Conservation (phyloP, 2,329 filamentous ascomycete genomes). For the Myriosclerotinia curreyana region DNA sequence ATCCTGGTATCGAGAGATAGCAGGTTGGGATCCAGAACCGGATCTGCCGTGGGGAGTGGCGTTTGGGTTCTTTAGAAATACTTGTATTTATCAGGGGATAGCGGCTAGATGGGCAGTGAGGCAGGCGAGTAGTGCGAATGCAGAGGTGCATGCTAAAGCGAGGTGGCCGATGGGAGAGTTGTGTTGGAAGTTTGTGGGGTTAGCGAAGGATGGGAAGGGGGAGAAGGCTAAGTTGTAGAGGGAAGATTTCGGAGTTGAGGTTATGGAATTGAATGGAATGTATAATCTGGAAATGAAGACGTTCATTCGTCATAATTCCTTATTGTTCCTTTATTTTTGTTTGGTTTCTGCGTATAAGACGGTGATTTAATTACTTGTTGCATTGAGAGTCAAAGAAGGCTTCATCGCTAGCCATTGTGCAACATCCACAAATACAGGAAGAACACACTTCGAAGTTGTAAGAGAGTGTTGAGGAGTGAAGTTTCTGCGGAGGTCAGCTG, state of each 20-base stretch:
- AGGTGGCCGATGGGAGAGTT: slow-evolving; percentile 71
- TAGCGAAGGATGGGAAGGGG: slow-evolving; percentile 43
- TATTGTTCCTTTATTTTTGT: background rate
- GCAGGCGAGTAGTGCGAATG: slow-evolving; percentile 86
- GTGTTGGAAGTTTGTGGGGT: slow-evolving; percentile 70
- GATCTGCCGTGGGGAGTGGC: slow-evolving; percentile 61
- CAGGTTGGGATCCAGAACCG: slow-evolving; percentile 67
- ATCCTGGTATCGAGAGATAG: slow-evolving; percentile 63
- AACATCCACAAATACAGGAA: too few relatives aligned
- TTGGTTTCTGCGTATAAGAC: background rate
- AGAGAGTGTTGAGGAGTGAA: too few relatives aligned
- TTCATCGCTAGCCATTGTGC: too few relatives aligned
- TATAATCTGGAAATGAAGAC: background rate
- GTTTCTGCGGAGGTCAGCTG: too few relatives aligned
- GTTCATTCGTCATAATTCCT: background rate
- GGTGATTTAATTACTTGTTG: too few relatives aligned
- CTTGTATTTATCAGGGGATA: slow-evolving; percentile 78
- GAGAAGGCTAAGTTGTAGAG: slow-evolving; percentile 44
- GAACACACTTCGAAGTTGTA: too few relatives aligned
- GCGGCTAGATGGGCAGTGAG: slow-evolving; percentile 79
- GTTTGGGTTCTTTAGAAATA: slow-evolving; percentile 59
- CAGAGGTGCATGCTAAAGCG: slow-evolving; percentile 66
- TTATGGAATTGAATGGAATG: background rate
- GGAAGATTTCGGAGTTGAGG: background rate
- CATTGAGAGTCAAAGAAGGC: too few relatives aligned